Evolutionary conservation across 2,329 filamentous ascomycete species (phyloP).

Genomic region (Aspergillus quadrilineatus): DNA sequence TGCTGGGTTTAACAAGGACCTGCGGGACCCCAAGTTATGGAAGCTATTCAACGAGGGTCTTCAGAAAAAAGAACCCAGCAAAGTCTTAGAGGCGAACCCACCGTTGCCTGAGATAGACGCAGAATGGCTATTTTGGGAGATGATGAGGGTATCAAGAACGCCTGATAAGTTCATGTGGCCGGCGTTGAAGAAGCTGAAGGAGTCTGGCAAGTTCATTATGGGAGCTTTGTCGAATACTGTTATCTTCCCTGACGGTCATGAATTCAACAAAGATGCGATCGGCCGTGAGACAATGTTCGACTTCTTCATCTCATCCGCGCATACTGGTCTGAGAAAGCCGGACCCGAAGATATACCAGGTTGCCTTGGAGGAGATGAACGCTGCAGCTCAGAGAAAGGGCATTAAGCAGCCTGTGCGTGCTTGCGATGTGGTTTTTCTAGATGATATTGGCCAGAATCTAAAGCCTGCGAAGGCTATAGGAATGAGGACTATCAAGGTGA

Average conservation of each 20-base stretch:
- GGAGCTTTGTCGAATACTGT: slow-evolving; percentile 89
- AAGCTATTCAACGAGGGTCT: slow-evolving; percentile 52
- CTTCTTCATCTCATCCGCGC: slow-evolving; percentile 81
- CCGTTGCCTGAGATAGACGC: slow-evolving; percentile 72
- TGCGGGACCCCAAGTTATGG: slow-evolving; percentile 69
- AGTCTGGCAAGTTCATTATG: slow-evolving; percentile 65
- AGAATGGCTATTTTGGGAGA: slow-evolving; percentile 79
- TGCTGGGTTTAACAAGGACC: slow-evolving; percentile 69
- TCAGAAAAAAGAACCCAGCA: slow-evolving; percentile 27
- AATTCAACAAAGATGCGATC: slow-evolving; percentile 59
- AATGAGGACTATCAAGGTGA: slow-evolving; percentile 81
- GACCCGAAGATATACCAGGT: slow-evolving; percentile 77
- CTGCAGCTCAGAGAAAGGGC: slow-evolving; percentile 58
- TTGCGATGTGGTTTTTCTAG: slow-evolving; percentile 77
- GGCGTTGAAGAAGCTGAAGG: slow-evolving; percentile 68
- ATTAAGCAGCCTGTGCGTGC: slow-evolving; percentile 57
- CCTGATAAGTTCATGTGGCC: slow-evolving; percentile 89
- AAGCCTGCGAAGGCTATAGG: slow-evolving; percentile 74
- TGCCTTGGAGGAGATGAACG: slow-evolving; percentile 66
- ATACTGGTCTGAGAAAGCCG: slow-evolving; percentile 84
- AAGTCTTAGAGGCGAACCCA: slow-evolving; percentile 46
- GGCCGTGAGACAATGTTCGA: slow-evolving; percentile 72
- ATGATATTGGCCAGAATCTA: slow-evolving; percentile 92
- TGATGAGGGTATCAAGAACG: slow-evolving; percentile 72
- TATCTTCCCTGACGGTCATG: slow-evolving; percentile 74